Evolutionary conservation across 1,284 basidiomycete species (phyloP).

Genomic region (Moesziomyces sp.): DNA sequence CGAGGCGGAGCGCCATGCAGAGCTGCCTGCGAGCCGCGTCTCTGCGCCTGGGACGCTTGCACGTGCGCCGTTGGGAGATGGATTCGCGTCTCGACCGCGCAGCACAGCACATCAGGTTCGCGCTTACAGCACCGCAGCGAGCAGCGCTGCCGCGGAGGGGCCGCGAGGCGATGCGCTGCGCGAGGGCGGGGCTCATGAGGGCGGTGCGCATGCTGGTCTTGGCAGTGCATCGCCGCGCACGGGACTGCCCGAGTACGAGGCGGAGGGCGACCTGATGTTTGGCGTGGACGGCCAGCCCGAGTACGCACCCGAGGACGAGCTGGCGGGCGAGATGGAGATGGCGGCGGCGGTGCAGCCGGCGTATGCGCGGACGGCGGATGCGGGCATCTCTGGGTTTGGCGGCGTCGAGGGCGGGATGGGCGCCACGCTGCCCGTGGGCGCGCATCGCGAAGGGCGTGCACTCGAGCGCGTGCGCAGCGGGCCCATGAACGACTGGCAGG

Average conservation of each 20-base stretch:
- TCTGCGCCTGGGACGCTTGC: slow-evolving; percentile 14
- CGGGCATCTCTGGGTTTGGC: slow-evolving; percentile 2
- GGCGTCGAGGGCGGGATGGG: slow-evolving; percentile 37
- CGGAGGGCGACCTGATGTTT: slow-evolving; percentile 45
- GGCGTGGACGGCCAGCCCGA: slow-evolving; percentile 29
- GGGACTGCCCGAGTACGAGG: slow-evolving; percentile 23
- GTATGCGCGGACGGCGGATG: slow-evolving; percentile 3
- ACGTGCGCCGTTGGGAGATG: slow-evolving; percentile 9
- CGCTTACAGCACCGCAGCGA: slow-evolving; percentile 21
- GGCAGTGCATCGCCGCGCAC: too few species aligned
- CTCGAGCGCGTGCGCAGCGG: slow-evolving; percentile 3
- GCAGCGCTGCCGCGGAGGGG: background rate
- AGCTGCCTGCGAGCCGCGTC: slow-evolving; percentile 1
- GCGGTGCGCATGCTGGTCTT: too few species aligned
- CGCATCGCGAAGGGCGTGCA: slow-evolving; percentile 24
- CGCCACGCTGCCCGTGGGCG: slow-evolving; percentile 31
- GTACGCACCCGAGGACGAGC: slow-evolving; percentile 46
- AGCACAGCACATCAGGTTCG: slow-evolving; percentile 18
- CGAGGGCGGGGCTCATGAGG: background rate
- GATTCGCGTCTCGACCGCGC: slow-evolving; percentile 6
- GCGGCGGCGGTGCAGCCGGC: slow-evolving; percentile 1
- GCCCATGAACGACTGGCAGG: slow-evolving; percentile 27
- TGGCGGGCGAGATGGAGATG: slow-evolving; percentile 53
- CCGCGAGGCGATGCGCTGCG: background rate
- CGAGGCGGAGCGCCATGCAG: background rate